Evolutionary conservation across 306 rosid genomes (phyloP), one percentile per base, ranked within the genome.

Genomic region (Citrullus amarus): DNA sequence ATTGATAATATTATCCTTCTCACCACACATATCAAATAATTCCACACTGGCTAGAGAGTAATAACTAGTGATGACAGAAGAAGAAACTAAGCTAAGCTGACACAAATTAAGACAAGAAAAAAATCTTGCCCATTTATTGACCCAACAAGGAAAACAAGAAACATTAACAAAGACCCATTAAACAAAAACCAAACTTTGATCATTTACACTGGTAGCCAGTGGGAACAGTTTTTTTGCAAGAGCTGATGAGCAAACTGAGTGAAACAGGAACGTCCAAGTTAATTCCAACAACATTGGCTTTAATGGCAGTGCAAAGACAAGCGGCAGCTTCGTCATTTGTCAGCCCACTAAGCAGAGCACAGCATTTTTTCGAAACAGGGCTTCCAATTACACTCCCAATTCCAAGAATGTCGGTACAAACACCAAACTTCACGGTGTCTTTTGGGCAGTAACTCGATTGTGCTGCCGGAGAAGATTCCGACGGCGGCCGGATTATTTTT

Each of bases 251-350:
- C 61, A 84, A 39, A 55, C 88, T 87, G 67, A 95, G 84, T 0
- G 90, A 13, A 57, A 95, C 1, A 0, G 97, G 98, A 13, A 91
- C 83, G 14, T 89, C 59, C 84, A 95, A 75, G 86, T 92, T 83
- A 34, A 87, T 55, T 2, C 98, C 98, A 16, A 91, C 86, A 80
- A 88, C 93, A 81, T 88, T 95, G 75, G 85, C 89, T 83, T 95
- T 92, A 62, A 92, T 80, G 14, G 90, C 96, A 9, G 92, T 92
- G 85, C 98, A 95, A 0, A 95, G 88, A 78, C 97, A 95, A 32
- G 89, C 70, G 0, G 98, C 96, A 8, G 83, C 96, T 25, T 95
- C 97, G 48, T 85, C 77, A 74, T 92, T 90, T 1, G 85, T 80
- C 85, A 95, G 80, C 30, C 93, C 98, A 0, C 54, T 32, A 3